These are phyloP conservation scores for Tephrocybe sp. DNA, from an alignment of 768 basidiomycete genomes.

Conservation along the genomic window DNA sequence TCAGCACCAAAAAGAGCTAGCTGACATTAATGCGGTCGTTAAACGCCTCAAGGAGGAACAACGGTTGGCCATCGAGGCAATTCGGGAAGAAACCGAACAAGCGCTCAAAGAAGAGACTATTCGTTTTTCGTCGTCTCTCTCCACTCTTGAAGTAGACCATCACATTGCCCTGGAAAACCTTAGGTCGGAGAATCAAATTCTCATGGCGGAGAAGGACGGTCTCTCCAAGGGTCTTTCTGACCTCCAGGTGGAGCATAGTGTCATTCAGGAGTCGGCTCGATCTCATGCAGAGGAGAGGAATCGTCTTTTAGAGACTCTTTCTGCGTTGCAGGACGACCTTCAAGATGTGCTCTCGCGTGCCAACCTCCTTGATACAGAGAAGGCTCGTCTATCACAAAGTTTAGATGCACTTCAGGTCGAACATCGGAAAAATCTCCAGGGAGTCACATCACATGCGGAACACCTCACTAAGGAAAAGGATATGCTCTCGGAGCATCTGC, in stretches of 20 bases:
- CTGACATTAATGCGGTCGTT: constrained; percentile 39
- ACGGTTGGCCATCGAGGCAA: constrained; percentile 35
- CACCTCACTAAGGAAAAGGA: constrained; percentile 4
- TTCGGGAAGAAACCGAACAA: constrained; percentile 34
- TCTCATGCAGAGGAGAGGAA: constrained; percentile 4
- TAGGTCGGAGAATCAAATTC: constrained; percentile 7
- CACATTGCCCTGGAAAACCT: constrained; percentile 38
- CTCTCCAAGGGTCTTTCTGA: constrained; percentile 1
- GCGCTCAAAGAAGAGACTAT: constrained; percentile 45
- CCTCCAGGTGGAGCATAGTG: constrained; percentile 11
- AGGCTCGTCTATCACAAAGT: constrained; percentile 3
- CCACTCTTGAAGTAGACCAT: constrained; percentile 52
- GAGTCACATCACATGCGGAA: neutral
- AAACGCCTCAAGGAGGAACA: constrained; percentile 37
- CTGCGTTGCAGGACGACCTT: constrained; percentile 3
- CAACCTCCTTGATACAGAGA: constrained; percentile 7
- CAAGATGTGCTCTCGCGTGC: neutral
- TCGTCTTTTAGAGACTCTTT: neutral
- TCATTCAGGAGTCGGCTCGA: neutral
- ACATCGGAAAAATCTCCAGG: constrained; percentile 3
- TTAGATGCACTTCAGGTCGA: constrained; percentile 2
- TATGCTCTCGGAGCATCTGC: neutral
- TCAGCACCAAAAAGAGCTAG: constrained; percentile 49
- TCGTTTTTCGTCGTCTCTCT: constrained; percentile 41
- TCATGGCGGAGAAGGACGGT: constrained; percentile 6